Percentiles rank a stretch among this genome's conserved stretches.
Conservation (phyloP, 805 yeast species). For the Wickerhamiella allomyrinae region DNA sequence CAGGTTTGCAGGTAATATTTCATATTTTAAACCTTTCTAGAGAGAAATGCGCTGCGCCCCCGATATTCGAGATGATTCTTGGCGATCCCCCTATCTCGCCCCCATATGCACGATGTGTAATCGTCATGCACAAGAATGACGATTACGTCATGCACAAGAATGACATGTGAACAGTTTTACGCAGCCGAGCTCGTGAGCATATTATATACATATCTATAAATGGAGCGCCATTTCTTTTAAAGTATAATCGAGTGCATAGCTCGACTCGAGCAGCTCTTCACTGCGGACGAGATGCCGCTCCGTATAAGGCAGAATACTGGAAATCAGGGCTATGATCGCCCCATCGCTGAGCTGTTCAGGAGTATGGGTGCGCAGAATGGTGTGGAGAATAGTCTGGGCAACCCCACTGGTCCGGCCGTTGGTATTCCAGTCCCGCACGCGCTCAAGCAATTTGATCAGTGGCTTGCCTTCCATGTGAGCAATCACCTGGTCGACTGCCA, state of each 20-base stretch:
- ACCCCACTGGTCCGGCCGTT: slow-evolving; percentile 66
- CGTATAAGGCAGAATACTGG: slow-evolving; percentile 73
- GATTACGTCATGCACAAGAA: no score
- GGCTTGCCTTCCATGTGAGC: slow-evolving; percentile 44
- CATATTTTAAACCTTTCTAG: no score
- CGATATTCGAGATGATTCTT: no score
- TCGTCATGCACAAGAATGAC: no score
- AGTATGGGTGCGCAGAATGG: slow-evolving; percentile 42
- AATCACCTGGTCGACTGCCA: slow-evolving; percentile 51
- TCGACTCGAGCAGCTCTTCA: slow-evolving; percentile 71
- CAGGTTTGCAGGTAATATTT: no score
- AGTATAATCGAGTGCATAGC: slow-evolving; percentile 72
- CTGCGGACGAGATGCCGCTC: slow-evolving; percentile 70
- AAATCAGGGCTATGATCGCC: slow-evolving; percentile 54
- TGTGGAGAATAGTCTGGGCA: slow-evolving; percentile 63
- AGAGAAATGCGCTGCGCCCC: no score
- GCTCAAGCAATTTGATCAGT: slow-evolving; percentile 45
- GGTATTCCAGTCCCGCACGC: slow-evolving; percentile 90
- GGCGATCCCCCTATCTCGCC: no score
- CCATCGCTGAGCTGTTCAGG: slow-evolving; percentile 46
- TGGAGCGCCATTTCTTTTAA: slow-evolving; percentile 42
- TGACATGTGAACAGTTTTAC: no score
- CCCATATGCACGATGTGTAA: no score
- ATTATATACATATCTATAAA: slow-evolving; percentile 1
- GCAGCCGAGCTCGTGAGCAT: neutral